Percentiles rank a stretch among this genome's conserved stretches.
Conservation (phyloP, 306 rosid genomes). For the Pyrus pyrifolia region DNA sequence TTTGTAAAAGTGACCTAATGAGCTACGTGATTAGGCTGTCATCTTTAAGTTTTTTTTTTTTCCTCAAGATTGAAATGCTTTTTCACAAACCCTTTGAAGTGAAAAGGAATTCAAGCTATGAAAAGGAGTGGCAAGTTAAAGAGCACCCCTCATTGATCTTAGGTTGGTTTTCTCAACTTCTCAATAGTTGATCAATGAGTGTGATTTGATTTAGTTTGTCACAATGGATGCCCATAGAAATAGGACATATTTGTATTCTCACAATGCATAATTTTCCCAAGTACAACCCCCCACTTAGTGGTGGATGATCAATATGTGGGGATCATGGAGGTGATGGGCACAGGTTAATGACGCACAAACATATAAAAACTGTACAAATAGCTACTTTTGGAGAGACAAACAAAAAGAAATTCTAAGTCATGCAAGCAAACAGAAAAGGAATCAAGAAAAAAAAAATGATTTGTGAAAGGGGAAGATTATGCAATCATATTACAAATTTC, state of each 20-base stretch:
- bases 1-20: not conserved
- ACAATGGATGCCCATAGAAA: not conserved
- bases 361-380: not conserved
- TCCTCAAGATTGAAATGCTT: not conserved
- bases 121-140: not conserved
- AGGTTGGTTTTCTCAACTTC: not conserved
- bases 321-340: slow-evolving; percentile 6
- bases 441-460: not conserved
- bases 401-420: not conserved
- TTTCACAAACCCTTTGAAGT: not conserved
- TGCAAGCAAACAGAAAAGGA: not conserved
- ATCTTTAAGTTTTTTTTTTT: too few species aligned
- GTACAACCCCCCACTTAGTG: not conserved
- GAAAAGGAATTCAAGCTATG: not conserved
- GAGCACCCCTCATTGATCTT: not conserved
- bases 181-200: not conserved
- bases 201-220: not conserved
- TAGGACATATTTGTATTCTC: not conserved
- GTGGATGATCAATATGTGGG: slow-evolving; percentile 6
- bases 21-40: not conserved
- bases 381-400: slow-evolving; percentile 23
- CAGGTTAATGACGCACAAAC: not conserved
- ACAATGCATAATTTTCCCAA: not conserved
- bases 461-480: not conserved
- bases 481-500: not conserved